Base-by-base conservation (phyloP, 2,329 filamentous ascomycete genomes). In the Xylaria sp. region DNA sequence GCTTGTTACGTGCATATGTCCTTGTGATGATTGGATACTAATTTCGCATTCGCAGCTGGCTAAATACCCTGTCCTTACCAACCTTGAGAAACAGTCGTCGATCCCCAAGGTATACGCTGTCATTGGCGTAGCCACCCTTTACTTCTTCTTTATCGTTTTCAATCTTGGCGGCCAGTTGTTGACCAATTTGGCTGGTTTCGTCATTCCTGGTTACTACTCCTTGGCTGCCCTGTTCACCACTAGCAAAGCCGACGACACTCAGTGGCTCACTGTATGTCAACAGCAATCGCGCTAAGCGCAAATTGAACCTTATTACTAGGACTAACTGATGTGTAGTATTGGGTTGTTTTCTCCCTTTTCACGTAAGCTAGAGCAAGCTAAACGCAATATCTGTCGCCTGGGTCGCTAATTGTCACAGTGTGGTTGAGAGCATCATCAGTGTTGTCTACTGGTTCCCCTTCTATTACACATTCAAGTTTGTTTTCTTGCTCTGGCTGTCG, bases 381-480 rank as follows among this genome's bases (percentile, higher is more conserved):
- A 41, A 48, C 44, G 35, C 52, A 47, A 41, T 13, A 46, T 40
- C 38, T 27, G 29, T 52, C 51, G 31, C 23, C 46, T 51, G 21
- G 25, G 35, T 60, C 33, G 47, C 68, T 68, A 57, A 67, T 38
- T 25, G 23, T 57, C 49, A 13, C 68, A 88, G 84, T 65, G 90
- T 95, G 51, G 75, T 92, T 71, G 92, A 96, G 85, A 93, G 90
- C 78, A 85, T 90, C 64, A 80, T 96, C 74, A 93, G 85, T 80
- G 90, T 92, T 67, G 90, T 94, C 67, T 95, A 95, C 86, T 96
- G 91, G 91, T 92, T 96, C 84, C 90, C 95, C 76, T 99, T 99
- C 84, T 99, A 99, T 90, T 99, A 92, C 82, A 94, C 93, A 77
- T 98, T 99, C 90, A 99, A 99, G 87, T 97, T 99, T 77, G 83